Percentiles rank a stretch among this genome's conserved stretches.
Evolutionary conservation across 345 rosid genomes (phyloP).

Genomic region (Xanthoceras sorbifolium): DNA sequence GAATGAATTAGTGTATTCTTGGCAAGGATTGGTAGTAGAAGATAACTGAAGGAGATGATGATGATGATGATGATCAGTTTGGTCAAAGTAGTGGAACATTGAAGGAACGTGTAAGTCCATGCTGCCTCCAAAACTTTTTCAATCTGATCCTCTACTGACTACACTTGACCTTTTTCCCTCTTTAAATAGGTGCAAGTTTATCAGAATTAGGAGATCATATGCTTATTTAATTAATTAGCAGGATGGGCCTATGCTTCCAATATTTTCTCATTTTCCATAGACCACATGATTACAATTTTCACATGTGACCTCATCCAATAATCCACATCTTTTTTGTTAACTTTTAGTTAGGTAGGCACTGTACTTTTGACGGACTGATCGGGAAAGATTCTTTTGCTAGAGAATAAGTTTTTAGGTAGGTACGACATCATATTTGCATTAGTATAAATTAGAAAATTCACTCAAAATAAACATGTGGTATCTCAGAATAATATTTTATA

Average conservation of each 20-base stretch:
- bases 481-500: too few species aligned
- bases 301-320: background rate
- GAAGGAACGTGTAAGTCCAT: slow-evolving; percentile 33
- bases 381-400: background rate
- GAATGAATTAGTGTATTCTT: slow-evolving; percentile 4
- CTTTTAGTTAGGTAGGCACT: slow-evolving; percentile 5
- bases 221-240: slow-evolving; percentile 6
- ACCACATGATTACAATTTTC: slow-evolving; percentile 11
- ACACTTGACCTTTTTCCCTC: background rate
- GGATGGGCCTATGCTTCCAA: slow-evolving; percentile 24
- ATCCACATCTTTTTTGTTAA: background rate
- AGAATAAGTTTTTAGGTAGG: too few species aligned
- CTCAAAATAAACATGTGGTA: too few species aligned
- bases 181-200: background rate
- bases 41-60: slow-evolving; percentile 13
- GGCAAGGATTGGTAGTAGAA: slow-evolving; percentile 13
- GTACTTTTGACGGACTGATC: slow-evolving; percentile 18
- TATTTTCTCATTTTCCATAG: slow-evolving; percentile 19
- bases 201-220: background rate
- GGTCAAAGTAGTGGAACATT: slow-evolving; percentile 22
- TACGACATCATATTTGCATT: too few species aligned
- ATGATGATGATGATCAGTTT: slow-evolving; percentile 27
- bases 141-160: too few species aligned
- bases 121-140: background rate
- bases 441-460: too few species aligned